Evolutionary conservation across 2,329 filamentous ascomycete species (phyloP), one percentile per base, ranked within the genome.

Genomic region (Fusarium buxicola): DNA sequence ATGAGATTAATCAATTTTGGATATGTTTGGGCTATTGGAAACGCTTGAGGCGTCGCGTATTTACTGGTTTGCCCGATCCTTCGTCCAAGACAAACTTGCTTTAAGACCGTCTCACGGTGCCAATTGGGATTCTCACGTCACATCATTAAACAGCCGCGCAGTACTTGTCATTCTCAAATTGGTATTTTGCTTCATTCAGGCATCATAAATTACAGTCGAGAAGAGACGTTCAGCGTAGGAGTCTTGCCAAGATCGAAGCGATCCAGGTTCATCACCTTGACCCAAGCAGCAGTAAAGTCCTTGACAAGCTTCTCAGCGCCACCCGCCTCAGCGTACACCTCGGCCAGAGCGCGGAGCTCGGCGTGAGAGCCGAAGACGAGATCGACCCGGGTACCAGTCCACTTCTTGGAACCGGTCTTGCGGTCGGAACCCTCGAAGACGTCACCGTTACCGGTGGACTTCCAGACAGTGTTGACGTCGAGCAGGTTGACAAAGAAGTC

Each of bases 401-500:
- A 92, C 80, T 88, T 90, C 81, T 86, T 84, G 58, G 78, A 71
- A 41, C 88, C 88, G 9, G 83, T 84, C 82, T 89, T 89, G 76
- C 87, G 87, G 78, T 92, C 88, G 15, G 77, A 69, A 45, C 89
- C 90, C 69, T 88, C 84, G 72, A 84, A 92, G 46, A 82, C 44
- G 65, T 92, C 89, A 36, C 77, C 72, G 43, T 58, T 47, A 60
- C 77, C 77, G 12, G 70, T 69, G 57, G 77, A 76, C 34, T 77
- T 76, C 91, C 91, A 93, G 38, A 78, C 80, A 4, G 85, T 91
- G 76, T 77, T 79, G 72, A 84, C 85, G 75, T 93, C 90, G 38
- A 93, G 84, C 4, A 94, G 81, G 79, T 92, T 92, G 76, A 91
- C 84, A 73, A 93, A 94, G 84, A 92, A 93, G 79, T 93, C 91